Base-by-base conservation (phyloP, 192 early-diverging fungal genomes). In the Spizellomyces sp. region DNA sequence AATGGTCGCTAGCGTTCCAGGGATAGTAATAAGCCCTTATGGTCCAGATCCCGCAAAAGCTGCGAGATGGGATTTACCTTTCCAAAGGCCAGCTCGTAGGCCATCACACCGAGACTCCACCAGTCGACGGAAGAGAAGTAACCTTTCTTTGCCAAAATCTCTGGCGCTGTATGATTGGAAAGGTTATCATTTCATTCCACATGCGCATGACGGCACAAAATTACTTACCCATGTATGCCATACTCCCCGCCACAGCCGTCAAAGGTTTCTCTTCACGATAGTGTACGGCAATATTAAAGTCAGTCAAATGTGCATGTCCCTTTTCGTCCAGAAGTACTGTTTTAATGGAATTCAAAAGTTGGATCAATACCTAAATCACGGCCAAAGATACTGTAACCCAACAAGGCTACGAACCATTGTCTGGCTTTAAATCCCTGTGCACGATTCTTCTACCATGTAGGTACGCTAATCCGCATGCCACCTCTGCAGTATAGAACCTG, bases 281-380 rank as follows among this genome's bases (percentile, higher is more conserved):
- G 45, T 89, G 83, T 12, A 91, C 92, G 9, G 95, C 95, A 77
- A 98, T 95, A 79, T 98, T 98, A 71, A 98, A 98, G 77, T 98
- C 96, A 42, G 93, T 94, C 76, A 98, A 75, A 65, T 92, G 92
- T 12, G 89, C 92, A 77, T 98, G 95, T 10, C 96, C 96, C 41
- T 80, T 75, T 65, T 86, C 88, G 70, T 90, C 88, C 14, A 95
- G 78, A 10, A 95, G 71, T 5, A 94, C 87, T 85, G 6, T 17
- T 41, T 27, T 21, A 9, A 15, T 9, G 27, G 8, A 17, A 61
- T 17, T 9, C 10, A 48, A 42, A 46, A 21, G 19, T 58, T 68
- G 27, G 14, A 14, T 27, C 45, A 42, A 64, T 58, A 21, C 17
- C 15, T 63, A 69, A 1, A 54, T 2, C 17, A 19, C 59, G 59